Evolutionary conservation across 495 filamentous ascomycete species (phyloP).

Genomic region (Xylaria sp.): DNA sequence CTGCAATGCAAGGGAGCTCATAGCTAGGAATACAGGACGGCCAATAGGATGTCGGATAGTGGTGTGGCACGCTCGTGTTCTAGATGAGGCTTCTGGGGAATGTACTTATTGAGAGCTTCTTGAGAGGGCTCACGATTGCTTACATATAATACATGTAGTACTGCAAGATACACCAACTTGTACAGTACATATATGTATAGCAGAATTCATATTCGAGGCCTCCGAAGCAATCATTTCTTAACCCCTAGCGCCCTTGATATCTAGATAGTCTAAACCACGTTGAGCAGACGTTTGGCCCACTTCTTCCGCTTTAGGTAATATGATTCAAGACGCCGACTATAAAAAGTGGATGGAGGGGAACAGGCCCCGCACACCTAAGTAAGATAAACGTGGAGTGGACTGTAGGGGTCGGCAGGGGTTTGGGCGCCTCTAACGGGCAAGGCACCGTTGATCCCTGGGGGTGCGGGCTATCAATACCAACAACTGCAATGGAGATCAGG

Average conservation of each 20-base stretch:
- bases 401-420: constrained; percentile 14
- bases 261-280: not conserved
- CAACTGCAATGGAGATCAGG: constrained; percentile 20
- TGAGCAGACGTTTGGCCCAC: not conserved
- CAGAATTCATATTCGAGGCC: not conserved
- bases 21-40: not conserved
- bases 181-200: not conserved
- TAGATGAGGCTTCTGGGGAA: not conserved
- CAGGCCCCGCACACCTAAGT: constrained; percentile 14
- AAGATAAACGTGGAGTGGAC: constrained; percentile 22
- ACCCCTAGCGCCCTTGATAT: not conserved
- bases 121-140: not conserved
- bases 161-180: not conserved
- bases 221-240: not conserved
- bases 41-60: not conserved
- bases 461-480: not conserved
- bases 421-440: not conserved
- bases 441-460: not conserved
- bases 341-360: constrained; percentile 13
- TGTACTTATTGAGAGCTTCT: no score
- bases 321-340: constrained; percentile 15
- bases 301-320: constrained; percentile 2
- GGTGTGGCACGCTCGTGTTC: not conserved
- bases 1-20: not conserved
- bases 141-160: not conserved